These are phyloP conservation scores for Corallochytrium limacisporum DNA, from an alignment of 78 protist species.

Conservation along the genomic window DNA sequence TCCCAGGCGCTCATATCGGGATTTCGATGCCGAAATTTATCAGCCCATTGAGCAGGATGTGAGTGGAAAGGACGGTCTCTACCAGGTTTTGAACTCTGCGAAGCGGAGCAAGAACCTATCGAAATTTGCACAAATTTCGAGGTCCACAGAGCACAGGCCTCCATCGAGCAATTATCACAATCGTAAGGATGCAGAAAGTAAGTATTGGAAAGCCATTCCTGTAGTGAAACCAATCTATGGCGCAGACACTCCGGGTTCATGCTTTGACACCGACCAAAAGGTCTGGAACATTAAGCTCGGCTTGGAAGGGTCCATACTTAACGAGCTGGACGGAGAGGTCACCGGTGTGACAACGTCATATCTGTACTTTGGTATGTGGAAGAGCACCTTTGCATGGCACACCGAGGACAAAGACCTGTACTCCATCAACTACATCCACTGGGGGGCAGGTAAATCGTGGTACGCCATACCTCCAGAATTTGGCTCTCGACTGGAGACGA, in stretches of 20 bases:
- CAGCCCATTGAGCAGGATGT: neutral
- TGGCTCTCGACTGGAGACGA: neutral
- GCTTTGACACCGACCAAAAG: neutral
- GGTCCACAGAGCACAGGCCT: neutral
- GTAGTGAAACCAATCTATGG: conserved; percentile 12
- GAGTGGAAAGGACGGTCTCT: neutral
- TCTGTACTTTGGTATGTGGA: conserved; percentile 58
- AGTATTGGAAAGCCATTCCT: conserved; percentile 1
- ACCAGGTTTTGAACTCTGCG: neutral
- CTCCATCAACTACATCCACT: conserved; percentile 34
- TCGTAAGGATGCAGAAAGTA: neutral
- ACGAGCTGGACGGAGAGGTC: neutral
- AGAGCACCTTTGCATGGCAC: conserved; percentile 36
- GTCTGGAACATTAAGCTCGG: conserved; percentile 19
- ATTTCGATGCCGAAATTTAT: too few relatives aligned
- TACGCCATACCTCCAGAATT: conserved; percentile 5
- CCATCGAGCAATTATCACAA: neutral
- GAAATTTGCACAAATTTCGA: neutral
- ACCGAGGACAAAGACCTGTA: conserved; percentile 36
- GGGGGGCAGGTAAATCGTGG: conserved; percentile 41
- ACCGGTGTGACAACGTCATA: conserved; percentile 28
- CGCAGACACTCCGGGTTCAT: conserved; percentile 23
- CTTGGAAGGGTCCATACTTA: conserved; percentile 4
- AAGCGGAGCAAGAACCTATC: neutral
- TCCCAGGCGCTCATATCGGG: too few relatives aligned